Base-by-base conservation (phyloP, 192 early-diverging fungal genomes). In the Backusella circina region DNA sequence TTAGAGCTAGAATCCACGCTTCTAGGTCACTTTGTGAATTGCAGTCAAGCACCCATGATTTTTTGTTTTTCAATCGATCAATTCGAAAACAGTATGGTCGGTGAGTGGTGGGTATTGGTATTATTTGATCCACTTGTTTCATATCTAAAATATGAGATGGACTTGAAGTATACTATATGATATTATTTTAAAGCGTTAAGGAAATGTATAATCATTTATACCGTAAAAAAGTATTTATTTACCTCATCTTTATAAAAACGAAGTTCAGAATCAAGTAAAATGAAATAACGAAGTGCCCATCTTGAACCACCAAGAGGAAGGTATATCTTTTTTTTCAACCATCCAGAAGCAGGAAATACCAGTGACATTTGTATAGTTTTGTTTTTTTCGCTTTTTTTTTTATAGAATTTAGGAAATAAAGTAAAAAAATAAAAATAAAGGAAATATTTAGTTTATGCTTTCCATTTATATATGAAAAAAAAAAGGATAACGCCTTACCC, bases 221-320 rank as follows among this genome's bases (percentile, higher is more conserved):
- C 7, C n/a, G 12, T 28, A 21, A 23, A 57, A 41, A 41, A 41
- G 15, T 54, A 12, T 61, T 61, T 13, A 28, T n/a, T 26, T 61
- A 61, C 54, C 23, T 68, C 67, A 68, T 67, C 65, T 32, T 78
- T 78, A 68, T 78, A 78, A 18, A 73, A 61, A 13, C 76, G 64
- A 8, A 78, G 35, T 39, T 78, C 76, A 54, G 71, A 68, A 35
- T 72, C 70, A 18, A 78, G 71, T 28, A 78, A 73, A 26, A 78
- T 72, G 32, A 78, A 72, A 35, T 57, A 78, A 1, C 71, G 71
- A 38, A 47, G 68, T 65, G 41, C 44, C 76, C 76, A 78, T 32
- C 76, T 44, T 33, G 72, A 73, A 31, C 54, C 21, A 61, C 72
- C 69, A 68, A 68, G 36, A 12, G 67, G n/a, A 26, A 37, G 32